Base-by-base conservation (phyloP, 2,329 filamentous ascomycete genomes). In the Cryphonectria naterciae region DNA sequence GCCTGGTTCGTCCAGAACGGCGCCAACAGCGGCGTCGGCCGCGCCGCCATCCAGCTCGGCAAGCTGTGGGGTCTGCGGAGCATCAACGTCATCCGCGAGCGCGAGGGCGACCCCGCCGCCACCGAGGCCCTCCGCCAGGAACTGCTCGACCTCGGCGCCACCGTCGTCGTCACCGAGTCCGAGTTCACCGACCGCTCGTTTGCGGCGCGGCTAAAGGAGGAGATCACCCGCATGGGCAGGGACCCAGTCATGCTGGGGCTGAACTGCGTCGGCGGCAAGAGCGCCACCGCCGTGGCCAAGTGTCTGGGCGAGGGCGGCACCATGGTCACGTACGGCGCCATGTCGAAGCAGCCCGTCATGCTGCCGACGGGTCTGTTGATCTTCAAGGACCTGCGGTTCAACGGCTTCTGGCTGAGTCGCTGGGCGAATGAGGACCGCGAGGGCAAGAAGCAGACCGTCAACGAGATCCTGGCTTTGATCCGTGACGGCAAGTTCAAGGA, bases 1-100 rank as follows among this genome's bases (percentile, higher is more conserved):
- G 92, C 97, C 70, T 99, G 95, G 95, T 93, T 98, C 78, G 90
- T 99, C 63, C 96, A 99, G 82, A 99, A 99, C 79, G 96, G 95
- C 10, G 96, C 95, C 54, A 99, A 99, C 81, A 94, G 91, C 58
- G 96, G 94, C 15, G 96, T 99, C 22, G 96, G 96, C 1, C 86
- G 96, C 54, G 93, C 95, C 2, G 95, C 94, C 15, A 96, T 98
- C 74, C 96, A 99, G 82, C 85, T 99, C 1, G 95, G 89, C 1
- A 86, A 84, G 76, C 86, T 94, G 68, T 98, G 95, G 95, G 95
- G 95, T 0, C 87, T 96, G 77, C 91, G 93, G 77, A 97, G 92
- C 78, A 92, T 99, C 81, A 98, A 98, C 79, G 86, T 99, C 35
- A 86, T 99, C 56, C 89, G 96, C 17, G 90, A 92, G 74, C 86